Evolutionary conservation across 768 basidiomycete species (phyloP).

Genomic region (Agrocybe praecox): DNA sequence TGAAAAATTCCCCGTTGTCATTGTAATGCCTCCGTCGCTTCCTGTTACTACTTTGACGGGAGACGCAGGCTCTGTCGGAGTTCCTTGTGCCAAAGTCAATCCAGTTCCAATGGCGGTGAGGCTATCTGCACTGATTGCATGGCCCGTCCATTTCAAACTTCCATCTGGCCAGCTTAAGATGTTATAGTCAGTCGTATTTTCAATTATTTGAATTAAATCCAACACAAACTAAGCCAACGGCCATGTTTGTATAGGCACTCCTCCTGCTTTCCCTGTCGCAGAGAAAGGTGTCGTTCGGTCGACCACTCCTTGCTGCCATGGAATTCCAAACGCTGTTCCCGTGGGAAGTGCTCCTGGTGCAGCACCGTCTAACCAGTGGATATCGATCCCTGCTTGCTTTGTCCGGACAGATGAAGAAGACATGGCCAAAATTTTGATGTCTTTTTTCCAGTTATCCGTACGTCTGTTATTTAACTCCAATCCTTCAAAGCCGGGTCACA

Average conservation of each 20-base stretch:
- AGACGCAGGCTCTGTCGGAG: constrained; percentile 31
- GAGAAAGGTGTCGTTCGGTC: constrained; percentile 35
- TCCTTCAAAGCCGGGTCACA: not conserved
- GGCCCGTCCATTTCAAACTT: constrained; percentile 41
- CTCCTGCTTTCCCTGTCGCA: constrained; percentile 6
- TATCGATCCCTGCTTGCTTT: constrained; percentile 24
- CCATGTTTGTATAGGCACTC: constrained; percentile 29
- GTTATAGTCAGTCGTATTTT: not conserved
- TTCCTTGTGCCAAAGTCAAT: constrained; percentile 29
- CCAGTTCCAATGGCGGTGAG: constrained; percentile 17
- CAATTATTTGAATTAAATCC: not conserved
- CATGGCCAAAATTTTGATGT: not conserved
- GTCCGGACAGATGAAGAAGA: not conserved
- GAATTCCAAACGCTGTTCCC: constrained; percentile 37
- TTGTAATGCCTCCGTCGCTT: constrained; percentile 21
- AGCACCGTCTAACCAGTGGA: constrained; percentile 35
- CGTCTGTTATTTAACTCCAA: not conserved
- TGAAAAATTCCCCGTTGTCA: constrained; percentile 35
- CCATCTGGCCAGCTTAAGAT: constrained; percentile 37
- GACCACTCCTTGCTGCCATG: constrained; percentile 37
- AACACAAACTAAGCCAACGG: constrained; percentile 36
- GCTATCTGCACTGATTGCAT: constrained; percentile 31
- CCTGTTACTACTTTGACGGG: constrained; percentile 31
- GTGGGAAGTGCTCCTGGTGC: constrained; percentile 29
- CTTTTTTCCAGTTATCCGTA: not conserved